Base-by-base conservation (phyloP, 2,329 filamentous ascomycete species). In the Aspergillus nomiae region DNA sequence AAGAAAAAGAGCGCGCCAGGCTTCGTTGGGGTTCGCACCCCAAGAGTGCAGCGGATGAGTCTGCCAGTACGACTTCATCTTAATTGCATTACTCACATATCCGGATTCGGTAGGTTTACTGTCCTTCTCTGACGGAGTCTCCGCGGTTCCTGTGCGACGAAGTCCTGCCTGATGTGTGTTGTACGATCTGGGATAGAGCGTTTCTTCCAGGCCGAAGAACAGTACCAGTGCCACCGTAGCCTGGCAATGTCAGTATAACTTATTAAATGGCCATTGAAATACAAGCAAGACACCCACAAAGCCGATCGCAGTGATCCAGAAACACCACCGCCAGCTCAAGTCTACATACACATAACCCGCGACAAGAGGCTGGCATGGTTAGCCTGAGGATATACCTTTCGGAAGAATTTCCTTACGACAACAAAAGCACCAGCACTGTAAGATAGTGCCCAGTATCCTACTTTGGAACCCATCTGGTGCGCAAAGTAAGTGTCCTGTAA, bases 401-500 rank as follows among this genome's bases (percentile, higher is more conserved):
- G 3, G 26, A 30, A 26, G 10, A 3, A 16, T 50, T 26, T 7
- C 7, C 24, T 28, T 50, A 50, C 46, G 16, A 50, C 26, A 2
- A 50, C 12, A 4, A 56, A 56, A 4, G 54, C 54, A 26, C 54
- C 54, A 2, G 54, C 54, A 11, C 54, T 56, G 4, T 56, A 56
- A 8, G 54, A 56, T 1, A 56, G 54, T 11, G 54, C 54, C 54
- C 54, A 56, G n/a, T 56, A 56, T 56, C 55, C 55, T 7, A 57
- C 55, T 6, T 57, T 57, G 0, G 55, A 57, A 12, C 55, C 55
- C 26, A 57, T 57, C 24, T 45, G 36, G 14, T 57, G 55, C 2
- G 55, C 55, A 57, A 57, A 57, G 12, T 57, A 57, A 7, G 55
- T 57, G 24, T 57, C 55, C 36, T 57, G 55, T 24, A 57, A 32